Conservation (phyloP, 768 basidiomycete species). For the Grammothele lineata region DNA sequence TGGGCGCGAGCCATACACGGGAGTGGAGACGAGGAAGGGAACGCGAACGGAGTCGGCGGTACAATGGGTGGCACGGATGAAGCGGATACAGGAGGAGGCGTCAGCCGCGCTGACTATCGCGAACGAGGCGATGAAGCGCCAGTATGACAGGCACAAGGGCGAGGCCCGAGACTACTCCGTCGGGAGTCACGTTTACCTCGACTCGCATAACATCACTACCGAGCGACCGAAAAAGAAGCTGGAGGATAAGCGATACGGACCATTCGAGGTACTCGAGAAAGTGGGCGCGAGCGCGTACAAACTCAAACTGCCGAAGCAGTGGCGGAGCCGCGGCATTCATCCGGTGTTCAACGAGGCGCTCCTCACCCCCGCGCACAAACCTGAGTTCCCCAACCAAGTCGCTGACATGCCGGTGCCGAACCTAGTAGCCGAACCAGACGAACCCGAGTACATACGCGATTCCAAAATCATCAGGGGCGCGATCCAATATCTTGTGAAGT, state of each 20-base stretch:
- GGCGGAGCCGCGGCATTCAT: constrained; percentile 23
- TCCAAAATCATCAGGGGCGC: neutral
- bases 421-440: constrained; percentile 4
- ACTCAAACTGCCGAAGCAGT: constrained; percentile 21
- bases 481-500: constrained; percentile 26
- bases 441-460: constrained; percentile 23
- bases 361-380: constrained; percentile 12
- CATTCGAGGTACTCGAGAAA: constrained; percentile 23
- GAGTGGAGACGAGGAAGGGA: neutral
- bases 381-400: constrained; percentile 8
- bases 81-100: constrained; percentile 12
- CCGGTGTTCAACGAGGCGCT: constrained; percentile 20
- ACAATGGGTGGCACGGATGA: constrained; percentile 18
- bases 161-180: constrained; percentile 3
- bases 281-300: constrained; percentile 19
- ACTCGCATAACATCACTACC: constrained; percentile 21
- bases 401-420: constrained; percentile 11
- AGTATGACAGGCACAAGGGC: constrained; percentile 9
- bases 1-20: constrained; percentile 20
- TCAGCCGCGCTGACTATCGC: constrained; percentile 14
- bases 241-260: constrained; percentile 19
- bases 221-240: constrained; percentile 27
- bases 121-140: constrained; percentile 24
- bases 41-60: constrained; percentile 11
- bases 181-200: constrained; percentile 26